Evolutionary conservation across 345 rosid genomes (phyloP).

Genomic region (Mercurialis annua): DNA sequence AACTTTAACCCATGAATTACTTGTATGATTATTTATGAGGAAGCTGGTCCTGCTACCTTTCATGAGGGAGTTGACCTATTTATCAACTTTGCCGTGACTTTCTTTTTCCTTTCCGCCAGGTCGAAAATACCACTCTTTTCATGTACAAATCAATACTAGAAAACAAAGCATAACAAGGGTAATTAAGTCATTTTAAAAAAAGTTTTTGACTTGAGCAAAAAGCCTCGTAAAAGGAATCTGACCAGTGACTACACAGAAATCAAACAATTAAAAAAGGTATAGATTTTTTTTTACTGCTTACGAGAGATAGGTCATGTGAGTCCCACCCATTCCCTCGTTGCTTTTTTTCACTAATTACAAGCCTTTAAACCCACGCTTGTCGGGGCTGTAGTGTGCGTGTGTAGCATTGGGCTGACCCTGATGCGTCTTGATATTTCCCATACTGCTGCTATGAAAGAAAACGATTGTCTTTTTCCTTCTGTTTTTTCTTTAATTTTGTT

Average conservation of each 20-base stretch:
- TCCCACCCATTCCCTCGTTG: constrained; percentile 19
- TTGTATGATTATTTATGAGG: too few species aligned
- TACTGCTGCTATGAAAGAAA: constrained; percentile 5
- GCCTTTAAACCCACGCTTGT: constrained; percentile 30
- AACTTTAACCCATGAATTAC: too few species aligned
- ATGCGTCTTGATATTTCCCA: constrained; percentile 23
- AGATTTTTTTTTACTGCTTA: background rate
- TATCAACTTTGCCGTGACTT: background rate
- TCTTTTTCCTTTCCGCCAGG: background rate
- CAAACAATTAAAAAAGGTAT: background rate
- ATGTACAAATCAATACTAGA: too few species aligned
- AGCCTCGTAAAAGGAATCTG: constrained; percentile 25
- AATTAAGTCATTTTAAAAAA: constrained; percentile 3
- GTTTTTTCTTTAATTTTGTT: too few species aligned
- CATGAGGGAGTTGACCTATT: background rate
- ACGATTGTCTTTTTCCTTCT: too few species aligned
- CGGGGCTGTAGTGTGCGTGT: constrained; percentile 13
- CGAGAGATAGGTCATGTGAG: constrained; percentile 29
- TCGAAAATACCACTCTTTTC: background rate
- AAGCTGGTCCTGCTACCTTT: background rate
- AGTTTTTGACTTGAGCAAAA: constrained; percentile 21
- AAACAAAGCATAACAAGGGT: background rate
- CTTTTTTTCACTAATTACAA: background rate
- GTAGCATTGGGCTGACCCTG: constrained; percentile 11
- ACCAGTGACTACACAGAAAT: background rate